Base-by-base conservation (phyloP, 176 grass and related monocot species). In the Musa beccarii region DNA sequence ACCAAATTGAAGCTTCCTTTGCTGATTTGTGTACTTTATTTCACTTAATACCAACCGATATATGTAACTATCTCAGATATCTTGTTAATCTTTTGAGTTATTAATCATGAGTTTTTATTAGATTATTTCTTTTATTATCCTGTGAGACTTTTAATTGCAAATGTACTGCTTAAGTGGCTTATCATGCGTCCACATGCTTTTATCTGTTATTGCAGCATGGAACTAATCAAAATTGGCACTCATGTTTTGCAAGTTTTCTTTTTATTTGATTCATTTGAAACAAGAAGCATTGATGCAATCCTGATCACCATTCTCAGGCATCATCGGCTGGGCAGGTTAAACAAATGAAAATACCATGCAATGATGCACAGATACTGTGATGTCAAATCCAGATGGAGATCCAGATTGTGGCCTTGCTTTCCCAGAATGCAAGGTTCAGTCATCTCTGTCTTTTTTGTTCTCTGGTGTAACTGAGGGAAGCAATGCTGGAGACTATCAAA, bases 391-490 rank as follows among this genome's bases (percentile, higher is more conserved):
- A 53, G 84, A 55, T 71, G 78, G 53, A 52, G 86, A 97, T 78
- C 76, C 82, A 66, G 93, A 97, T 77, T 93, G 85, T 49, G 84
- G 77, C 77, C 54, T 86, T 53, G 83, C 81, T 76, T 78, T 89
- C 49, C 87, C 83, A 61, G 67, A 34, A 24, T 76, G 84, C 74
- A 87, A 90, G 53, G 87, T 81, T 72, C 83, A 77, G 72, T 86
- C 88, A 19, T 90, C 67, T 74, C 62, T 92, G 28, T 92, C 93
- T 1, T 74, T 90, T 81, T 93, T 90, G 13, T 93, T 93, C 90
- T 90, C 90, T 1, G 88, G 86, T 81, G 76, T 93, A 68, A 90
- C 93, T 70, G 93, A 88, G 78, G 93, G 93, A 67, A 87, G 85
- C 77, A 91, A 75, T 87, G 88, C 90, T 65, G 93, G 78, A 59